Conservation (phyloP, 2,329 filamentous ascomycete genomes). For the Aureobasidium sp. region DNA sequence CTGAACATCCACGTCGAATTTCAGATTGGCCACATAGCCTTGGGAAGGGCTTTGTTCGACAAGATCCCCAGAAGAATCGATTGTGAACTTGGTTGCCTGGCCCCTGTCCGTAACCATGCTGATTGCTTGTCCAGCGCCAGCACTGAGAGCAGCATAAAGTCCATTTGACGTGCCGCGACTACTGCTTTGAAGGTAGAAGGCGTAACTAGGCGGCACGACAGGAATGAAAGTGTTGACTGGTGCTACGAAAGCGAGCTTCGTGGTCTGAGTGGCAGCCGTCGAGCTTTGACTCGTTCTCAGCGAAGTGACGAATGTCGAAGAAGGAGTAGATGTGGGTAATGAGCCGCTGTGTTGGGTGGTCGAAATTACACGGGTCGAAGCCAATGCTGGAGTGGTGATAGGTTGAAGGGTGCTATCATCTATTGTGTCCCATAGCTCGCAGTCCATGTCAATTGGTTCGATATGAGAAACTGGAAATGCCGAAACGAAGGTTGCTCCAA, state of each 20-base stretch:
- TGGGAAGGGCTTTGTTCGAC: slow-evolving; percentile 8
- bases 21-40: background rate
- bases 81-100: background rate
- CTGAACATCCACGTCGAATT: background rate
- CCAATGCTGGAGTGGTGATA: background rate
- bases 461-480: background rate
- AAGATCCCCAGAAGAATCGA: slow-evolving; percentile 9
- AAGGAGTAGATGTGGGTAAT: background rate
- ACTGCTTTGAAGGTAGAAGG: background rate
- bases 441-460: background rate
- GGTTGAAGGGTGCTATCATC: background rate
- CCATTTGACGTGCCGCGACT: background rate
- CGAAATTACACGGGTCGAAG: background rate
- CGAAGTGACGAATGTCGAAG: background rate
- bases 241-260: background rate
- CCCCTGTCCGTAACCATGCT: background rate
- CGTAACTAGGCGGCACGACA: background rate
- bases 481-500: background rate
- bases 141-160: background rate
- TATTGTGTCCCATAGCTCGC: background rate
- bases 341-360: background rate
- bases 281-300: background rate
- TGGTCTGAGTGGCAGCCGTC: background rate
- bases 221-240: background rate
- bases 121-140: background rate